Base-by-base conservation (phyloP, 2,329 filamentous ascomycete species). In the Trichoderma lentiforme region DNA sequence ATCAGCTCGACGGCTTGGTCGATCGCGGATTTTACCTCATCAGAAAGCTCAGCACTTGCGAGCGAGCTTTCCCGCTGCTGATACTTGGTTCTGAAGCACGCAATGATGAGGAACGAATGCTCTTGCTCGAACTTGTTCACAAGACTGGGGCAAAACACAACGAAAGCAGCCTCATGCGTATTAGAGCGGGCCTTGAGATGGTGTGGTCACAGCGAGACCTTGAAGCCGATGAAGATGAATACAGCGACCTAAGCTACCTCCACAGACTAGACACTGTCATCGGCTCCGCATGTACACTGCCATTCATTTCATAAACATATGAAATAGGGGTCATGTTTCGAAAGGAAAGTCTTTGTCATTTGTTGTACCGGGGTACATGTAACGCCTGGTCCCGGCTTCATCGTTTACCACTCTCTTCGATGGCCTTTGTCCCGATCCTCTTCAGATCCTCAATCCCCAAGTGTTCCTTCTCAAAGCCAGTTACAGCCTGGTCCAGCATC, bases 201-300 rank as follows among this genome's bases (percentile, higher is more conserved):
- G n/a, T 62, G 34, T 62, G 60, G 60, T 62, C 60, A 28, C 60
- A 62, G 34, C 60, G 60, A 24, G 60, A 62, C 21, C 60, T 62
- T 62, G 60, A 62, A 62, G 60, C 60, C 21, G 60, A 62, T 26
- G 60, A 62, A 62, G 60, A 62, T 28, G 60, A 62, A 43, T 62
- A 62, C 60, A 62, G 34, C 21, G 34, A 39, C 21, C 60, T 62
- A 62, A 62, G 60, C 34, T 62, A 62, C 34, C 60, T 62, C 21
- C 4, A 6, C 21, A 62, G 60, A 39, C 32, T 62, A 15, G 60
- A 43, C 21, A 62, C 60, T 18, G 32, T 62, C 32, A 62, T 62
- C 14, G 36, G 60, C 60, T 62, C 60, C 15, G 21, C 60, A 43
- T 62, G 60, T 62, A 62, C 60, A 28, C n/a, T 62, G n/a, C 60